phyloP scores from a whole-genome alignment of 768 basidiomycete species.

The Dendrothele bispora region DNA sequence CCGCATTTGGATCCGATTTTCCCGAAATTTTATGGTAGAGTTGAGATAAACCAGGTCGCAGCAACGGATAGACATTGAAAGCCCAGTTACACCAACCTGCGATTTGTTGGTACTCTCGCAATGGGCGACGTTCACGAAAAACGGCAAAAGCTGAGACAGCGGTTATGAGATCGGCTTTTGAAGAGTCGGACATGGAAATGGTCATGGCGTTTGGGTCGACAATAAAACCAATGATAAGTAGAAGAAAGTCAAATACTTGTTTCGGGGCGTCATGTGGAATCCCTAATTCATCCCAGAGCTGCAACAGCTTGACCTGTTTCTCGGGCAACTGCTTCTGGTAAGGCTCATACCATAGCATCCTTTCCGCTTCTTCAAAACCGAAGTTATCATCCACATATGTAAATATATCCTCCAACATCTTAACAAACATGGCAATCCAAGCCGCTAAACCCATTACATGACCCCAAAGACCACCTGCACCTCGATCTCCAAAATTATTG shows the following conservation, averaged over 20 bases:
- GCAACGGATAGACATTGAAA: conserved; percentile 23
- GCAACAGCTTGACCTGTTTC: conserved; percentile 22
- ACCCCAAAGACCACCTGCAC: conserved; percentile 22
- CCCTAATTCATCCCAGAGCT: conserved; percentile 27
- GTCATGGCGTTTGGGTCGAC: conserved; percentile 21
- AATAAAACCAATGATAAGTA: conserved; percentile 27
- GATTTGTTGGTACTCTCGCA: conserved; percentile 17
- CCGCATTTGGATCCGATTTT: conserved; percentile 11
- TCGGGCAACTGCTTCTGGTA: conserved; percentile 8
- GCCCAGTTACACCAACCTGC: conserved; percentile 25
- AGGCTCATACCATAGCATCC: background rate
- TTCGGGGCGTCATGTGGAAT: conserved; percentile 28
- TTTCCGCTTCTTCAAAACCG: background rate
- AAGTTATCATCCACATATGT: background rate
- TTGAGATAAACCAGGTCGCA: conserved; percentile 18
- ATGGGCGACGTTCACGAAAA: background rate
- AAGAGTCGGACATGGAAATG: conserved; percentile 7
- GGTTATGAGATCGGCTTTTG: background rate
- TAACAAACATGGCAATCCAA: background rate
- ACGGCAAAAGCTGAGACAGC: background rate
- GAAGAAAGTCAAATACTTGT: conserved; percentile 18
- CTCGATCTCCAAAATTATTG: conserved; percentile 24
- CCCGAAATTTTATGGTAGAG: conserved; percentile 22
- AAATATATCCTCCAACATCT: background rate
- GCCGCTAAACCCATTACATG: conserved; percentile 28